Evolutionary conservation across 208 protist genomes (phyloP).

Genomic region (Trypanosomatidae sp.): DNA sequence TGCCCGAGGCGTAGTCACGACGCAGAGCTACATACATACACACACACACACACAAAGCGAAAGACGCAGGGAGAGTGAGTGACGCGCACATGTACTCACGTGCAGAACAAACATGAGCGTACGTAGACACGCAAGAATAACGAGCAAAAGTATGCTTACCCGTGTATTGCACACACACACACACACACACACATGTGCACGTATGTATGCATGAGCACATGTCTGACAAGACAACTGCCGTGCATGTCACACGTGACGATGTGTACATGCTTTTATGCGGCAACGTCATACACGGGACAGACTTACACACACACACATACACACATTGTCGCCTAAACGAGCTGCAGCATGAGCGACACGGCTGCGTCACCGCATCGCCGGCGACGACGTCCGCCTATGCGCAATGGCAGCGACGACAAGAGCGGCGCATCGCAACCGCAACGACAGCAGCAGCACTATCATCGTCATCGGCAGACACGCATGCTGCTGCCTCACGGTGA

Average conservation of each 20-base stretch:
- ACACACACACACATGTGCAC: too few relatives aligned
- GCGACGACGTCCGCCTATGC: neutral
- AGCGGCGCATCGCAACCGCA: conserved; percentile 24
- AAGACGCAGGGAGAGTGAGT: neutral
- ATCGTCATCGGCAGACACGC: conserved; percentile 35
- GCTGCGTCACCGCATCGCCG: neutral
- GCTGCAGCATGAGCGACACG: neutral
- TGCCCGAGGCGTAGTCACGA: too few relatives aligned
- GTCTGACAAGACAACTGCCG: too few relatives aligned
- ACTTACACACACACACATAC: neutral
- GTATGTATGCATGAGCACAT: too few relatives aligned
- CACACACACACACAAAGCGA: neutral
- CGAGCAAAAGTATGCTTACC: neutral
- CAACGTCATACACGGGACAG: neutral
- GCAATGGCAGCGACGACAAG: neutral
- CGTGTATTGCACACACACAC: too few relatives aligned
- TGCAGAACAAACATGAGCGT: neutral
- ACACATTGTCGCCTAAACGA: neutral
- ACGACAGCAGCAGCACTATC: conserved; percentile 42
- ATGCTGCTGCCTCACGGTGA: conserved; percentile 51
- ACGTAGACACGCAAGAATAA: neutral
- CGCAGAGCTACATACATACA: too few relatives aligned
- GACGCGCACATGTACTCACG: neutral
- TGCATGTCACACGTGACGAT: too few relatives aligned
- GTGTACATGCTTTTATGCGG: neutral